Percentiles rank a stretch among this genome's conserved stretches.
phyloP scores from a whole-genome alignment of 2,329 filamentous ascomycete species.

The Xylariaceae sp. region DNA sequence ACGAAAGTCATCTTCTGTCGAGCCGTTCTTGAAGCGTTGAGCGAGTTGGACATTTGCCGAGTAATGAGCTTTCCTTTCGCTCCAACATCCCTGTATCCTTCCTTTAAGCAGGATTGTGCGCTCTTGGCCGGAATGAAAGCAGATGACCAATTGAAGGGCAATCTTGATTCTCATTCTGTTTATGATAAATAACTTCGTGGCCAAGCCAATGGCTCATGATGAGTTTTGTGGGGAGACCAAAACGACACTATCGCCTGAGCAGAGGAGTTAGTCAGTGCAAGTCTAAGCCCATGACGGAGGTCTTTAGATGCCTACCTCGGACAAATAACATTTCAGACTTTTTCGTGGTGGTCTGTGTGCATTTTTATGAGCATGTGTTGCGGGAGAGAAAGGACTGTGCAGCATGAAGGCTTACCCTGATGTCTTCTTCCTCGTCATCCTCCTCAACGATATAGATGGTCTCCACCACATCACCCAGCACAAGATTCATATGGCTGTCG shows the following conservation, averaged over 20 bases:
- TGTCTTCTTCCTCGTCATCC: conserved; percentile 78
- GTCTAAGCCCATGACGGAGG: background rate
- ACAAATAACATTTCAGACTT: conserved; percentile 99
- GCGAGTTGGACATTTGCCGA: background rate
- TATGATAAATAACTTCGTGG: background rate
- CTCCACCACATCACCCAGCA: conserved; percentile 95
- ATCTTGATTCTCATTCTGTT: background rate
- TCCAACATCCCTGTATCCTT: background rate
- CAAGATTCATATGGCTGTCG: conserved; percentile 96
- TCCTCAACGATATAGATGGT: conserved; percentile 95
- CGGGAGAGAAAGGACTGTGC: background rate
- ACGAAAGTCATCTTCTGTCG: background rate
- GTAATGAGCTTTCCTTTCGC: background rate
- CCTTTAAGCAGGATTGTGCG: background rate
- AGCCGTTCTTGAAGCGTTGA: background rate
- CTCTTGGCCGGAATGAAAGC: background rate
- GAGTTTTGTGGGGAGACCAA: conserved; percentile 27
- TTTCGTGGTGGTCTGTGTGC: conserved; percentile 83
- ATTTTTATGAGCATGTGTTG: background rate
- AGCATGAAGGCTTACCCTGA: conserved; percentile 63
- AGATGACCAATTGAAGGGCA: background rate
- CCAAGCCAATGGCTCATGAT: conserved; percentile 15
- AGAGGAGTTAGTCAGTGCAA: conserved; percentile 10
- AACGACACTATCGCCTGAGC: conserved; percentile 28
- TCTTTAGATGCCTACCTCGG: conserved; percentile 72